phyloP scores from a whole-genome alignment of 2,329 filamentous ascomycete genomes.

The Verticillium tricorpus region DNA sequence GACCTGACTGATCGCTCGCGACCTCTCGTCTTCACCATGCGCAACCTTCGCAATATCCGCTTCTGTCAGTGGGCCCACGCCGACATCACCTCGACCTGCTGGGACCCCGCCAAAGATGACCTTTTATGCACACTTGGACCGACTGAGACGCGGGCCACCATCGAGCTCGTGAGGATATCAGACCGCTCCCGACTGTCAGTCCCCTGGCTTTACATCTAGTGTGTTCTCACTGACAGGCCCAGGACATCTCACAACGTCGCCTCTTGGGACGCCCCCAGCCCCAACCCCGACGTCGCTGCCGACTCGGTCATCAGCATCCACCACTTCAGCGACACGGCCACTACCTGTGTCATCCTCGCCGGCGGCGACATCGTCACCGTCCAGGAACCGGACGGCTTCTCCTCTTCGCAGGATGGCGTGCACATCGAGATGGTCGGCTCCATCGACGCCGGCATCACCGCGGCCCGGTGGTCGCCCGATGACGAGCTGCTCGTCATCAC shows the following conservation, averaged over 20 bases:
- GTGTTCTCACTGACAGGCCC: constrained; percentile 7
- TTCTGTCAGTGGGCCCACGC: constrained; percentile 61
- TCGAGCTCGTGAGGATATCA: constrained; percentile 63
- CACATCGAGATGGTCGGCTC: constrained; percentile 94
- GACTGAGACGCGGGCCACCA: constrained; percentile 59
- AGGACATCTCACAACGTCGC: constrained; percentile 50
- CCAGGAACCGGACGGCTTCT: constrained; percentile 54
- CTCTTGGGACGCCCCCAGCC: constrained; percentile 84
- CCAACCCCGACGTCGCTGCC: constrained; percentile 66
- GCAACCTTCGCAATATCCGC: constrained; percentile 78
- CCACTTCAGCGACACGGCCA: constrained; percentile 76
- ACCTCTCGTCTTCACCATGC: constrained; percentile 54
- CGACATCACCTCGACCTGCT: constrained; percentile 71
- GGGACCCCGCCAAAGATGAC: constrained; percentile 76
- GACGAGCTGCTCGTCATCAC: constrained; percentile 84
- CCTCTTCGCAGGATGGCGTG: constrained; percentile 40
- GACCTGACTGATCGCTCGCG: not conserved
- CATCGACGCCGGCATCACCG: constrained; percentile 85
- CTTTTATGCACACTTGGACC: constrained; percentile 84
- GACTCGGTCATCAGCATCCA: constrained; percentile 78
- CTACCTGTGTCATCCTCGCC: constrained; percentile 77
- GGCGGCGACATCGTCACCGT: constrained; percentile 89
- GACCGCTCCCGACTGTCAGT: constrained; percentile 41
- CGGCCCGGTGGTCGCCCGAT: constrained; percentile 90
- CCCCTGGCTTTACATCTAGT: constrained; percentile 3